Evolutionary conservation across 495 filamentous ascomycete species (phyloP), one percentile per base, ranked within the genome.

Genomic region (Talaromyces adpressus): DNA sequence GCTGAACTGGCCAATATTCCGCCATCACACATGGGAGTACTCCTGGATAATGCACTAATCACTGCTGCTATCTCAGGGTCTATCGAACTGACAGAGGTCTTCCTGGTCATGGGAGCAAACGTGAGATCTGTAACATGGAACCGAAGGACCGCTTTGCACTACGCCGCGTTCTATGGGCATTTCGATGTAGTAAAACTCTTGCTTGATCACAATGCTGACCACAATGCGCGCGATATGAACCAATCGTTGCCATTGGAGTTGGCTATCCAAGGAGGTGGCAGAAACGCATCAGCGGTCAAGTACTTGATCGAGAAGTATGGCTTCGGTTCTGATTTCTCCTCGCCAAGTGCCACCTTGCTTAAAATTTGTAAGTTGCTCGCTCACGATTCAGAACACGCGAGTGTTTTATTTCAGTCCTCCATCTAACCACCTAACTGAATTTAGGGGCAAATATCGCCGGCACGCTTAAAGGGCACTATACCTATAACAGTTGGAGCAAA

Each of bases 91-190:
- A 58, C 54, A 18, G 54, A 58, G 25, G 9, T 32, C 25, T 34
- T 58, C n/a, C 25, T 58, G 7, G 54, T 6, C 2, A 58, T n/a
- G 29, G 54, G 54, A 25, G 30, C 30, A 22, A 58, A 34, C 16
- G 54, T 58, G n/a, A 29, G 7, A 18, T 58, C 54, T 18, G n/a
- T 27, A 58, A 58, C 54, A 27, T 58, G 27, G 30, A 58, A 58
- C n/a, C 54, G 29, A 34, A 29, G 54, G n/a, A 58, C 54, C n/a
- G 54, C 54, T 9, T 58, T 58, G 30, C 54, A 58, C 20, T 58
- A 58, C 25, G 54, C 54, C n/a, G 54, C 54, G 2, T 58, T 58
- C 54, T 18, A 58, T 18, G 54, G 54, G n/a, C 54, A 58, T 32
- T 34, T 58, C 11, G 27, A 58, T 18, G 54, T 58, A 18, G 54